A percentile compares a stretch with the other conserved stretches of the same genome.
Evolutionary conservation across 1,284 basidiomycete genomes (phyloP).

Genomic region (Butyriboletus appendiculatus): DNA sequence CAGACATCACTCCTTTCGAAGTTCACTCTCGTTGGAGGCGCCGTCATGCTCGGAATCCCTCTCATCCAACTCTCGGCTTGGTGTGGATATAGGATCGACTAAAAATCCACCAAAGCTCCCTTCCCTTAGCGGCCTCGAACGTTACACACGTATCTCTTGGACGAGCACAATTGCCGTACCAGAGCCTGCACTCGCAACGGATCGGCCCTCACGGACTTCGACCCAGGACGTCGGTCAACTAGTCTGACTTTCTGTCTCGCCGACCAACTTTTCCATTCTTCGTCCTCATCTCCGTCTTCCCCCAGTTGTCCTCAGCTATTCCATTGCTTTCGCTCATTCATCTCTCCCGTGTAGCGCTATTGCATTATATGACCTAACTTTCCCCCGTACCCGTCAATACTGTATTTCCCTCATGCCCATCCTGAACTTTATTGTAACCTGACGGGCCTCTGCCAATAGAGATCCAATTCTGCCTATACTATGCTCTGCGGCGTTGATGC

Average conservation of each 20-base stretch:
- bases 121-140: neutral
- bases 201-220: neutral
- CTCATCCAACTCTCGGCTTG: neutral
- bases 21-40: slow-evolving; percentile 1
- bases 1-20: neutral
- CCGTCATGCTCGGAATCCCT: neutral
- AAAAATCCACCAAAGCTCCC: neutral
- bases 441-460: neutral
- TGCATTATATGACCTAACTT: neutral
- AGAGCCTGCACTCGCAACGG: neutral
- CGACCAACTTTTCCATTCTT: neutral
- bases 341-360: neutral
- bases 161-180: neutral
- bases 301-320: neutral
- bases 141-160: neutral
- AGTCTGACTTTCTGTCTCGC: neutral
- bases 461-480: neutral
- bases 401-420: neutral
- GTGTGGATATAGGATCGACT: neutral
- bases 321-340: neutral
- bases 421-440: neutral
- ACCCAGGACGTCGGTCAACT: neutral
- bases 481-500: neutral
- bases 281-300: neutral
- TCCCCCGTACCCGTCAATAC: neutral